Evolutionary conservation across 2,329 filamentous ascomycete species (phyloP).

Genomic region (Diaporthe velutina): DNA sequence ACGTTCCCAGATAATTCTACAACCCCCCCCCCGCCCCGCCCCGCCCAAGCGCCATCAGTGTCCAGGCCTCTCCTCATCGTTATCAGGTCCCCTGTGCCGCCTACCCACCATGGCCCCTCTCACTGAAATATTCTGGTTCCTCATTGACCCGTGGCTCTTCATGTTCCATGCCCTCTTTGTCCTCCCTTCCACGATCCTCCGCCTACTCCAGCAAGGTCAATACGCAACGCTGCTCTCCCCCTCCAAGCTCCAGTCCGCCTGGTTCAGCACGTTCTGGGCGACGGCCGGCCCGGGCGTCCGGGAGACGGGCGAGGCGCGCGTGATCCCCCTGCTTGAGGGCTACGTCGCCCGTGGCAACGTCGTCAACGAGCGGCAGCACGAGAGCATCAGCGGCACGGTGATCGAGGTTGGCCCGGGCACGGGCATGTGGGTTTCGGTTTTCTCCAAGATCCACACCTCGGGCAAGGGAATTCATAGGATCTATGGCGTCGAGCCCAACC

Average conservation of each 20-base stretch:
- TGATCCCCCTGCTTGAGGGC: constrained; percentile 69
- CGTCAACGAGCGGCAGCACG: constrained; percentile 34
- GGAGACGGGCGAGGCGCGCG: constrained; percentile 53
- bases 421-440: constrained; percentile 72
- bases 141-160: constrained; percentile 66
- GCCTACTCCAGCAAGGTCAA: constrained; percentile 64
- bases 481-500: constrained; percentile 76
- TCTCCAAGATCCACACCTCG: constrained; percentile 46
- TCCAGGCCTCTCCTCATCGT: background rate
- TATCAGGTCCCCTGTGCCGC: background rate
- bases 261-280: constrained; percentile 75
- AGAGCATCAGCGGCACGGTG: constrained; percentile 61
- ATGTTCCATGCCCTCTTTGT: constrained; percentile 61
- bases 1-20: background rate
- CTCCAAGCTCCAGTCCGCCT: constrained; percentile 58
- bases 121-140: constrained; percentile 45
- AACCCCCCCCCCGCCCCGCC: background rate
- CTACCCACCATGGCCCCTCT: constrained; percentile 36
- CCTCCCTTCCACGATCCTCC: constrained; percentile 58
- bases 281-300: constrained; percentile 65
- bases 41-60: too few relatives aligned
- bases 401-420: constrained; percentile 74
- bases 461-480: constrained; percentile 56
- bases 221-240: constrained; percentile 58
- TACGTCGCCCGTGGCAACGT: constrained; percentile 53